These are phyloP conservation scores for Claviceps arundinis DNA, from an alignment of 2,329 filamentous ascomycete species.

Conservation along the genomic window DNA sequence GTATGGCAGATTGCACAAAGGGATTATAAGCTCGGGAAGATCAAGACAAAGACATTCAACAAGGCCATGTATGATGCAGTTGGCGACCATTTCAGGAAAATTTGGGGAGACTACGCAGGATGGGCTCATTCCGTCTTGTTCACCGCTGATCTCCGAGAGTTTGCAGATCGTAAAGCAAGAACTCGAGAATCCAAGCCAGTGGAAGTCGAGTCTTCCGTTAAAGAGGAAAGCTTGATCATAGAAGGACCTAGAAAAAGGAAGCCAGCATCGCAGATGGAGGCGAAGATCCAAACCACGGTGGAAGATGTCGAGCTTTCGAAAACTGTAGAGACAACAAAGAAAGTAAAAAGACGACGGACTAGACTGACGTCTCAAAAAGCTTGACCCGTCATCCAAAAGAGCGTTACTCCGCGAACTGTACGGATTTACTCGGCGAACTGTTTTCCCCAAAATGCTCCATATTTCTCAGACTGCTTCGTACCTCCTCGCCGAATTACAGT, in stretches of 20 bases:
- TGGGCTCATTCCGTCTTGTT: conserved; percentile 98
- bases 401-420: no score
- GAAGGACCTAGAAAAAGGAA: conserved; percentile 16
- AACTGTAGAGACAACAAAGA: conserved; percentile 11
- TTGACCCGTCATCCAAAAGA: no score
- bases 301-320: conserved; percentile 12
- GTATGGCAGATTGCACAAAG: conserved; percentile 97
- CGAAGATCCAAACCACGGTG: conserved; percentile 9
- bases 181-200: background rate
- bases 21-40: conserved; percentile 86
- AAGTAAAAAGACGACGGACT: conserved; percentile 18
- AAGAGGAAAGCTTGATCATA: conserved; percentile 13
- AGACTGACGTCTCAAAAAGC: conserved; percentile 3
- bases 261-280: conserved; percentile 7
- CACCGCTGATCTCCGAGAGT: conserved; percentile 78
- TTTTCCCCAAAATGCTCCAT: no score
- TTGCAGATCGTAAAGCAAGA: conserved; percentile 48
- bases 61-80: conserved; percentile 83
- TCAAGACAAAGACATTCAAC: conserved; percentile 72
- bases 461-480: no score
- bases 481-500: no score
- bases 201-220: conserved; percentile 5
- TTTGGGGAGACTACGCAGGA: conserved; percentile 89
- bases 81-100: conserved; percentile 71
- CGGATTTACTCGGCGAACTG: no score